Conservation (phyloP, 2,329 filamentous ascomycete genomes). For the Colletotrichum sp. region DNA sequence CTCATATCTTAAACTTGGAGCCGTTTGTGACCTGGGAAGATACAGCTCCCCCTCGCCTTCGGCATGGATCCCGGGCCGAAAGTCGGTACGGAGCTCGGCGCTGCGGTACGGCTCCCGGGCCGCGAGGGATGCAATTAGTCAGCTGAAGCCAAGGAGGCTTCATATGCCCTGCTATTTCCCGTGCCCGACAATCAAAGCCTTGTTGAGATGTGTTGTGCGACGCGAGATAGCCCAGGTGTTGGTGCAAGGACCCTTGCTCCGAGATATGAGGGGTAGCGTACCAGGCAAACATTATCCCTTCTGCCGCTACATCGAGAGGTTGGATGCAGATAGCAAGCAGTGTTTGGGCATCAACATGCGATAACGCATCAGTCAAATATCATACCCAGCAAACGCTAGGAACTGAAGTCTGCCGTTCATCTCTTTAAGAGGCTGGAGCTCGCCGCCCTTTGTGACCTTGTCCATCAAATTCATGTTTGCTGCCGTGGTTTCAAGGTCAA, state of each 20-base stretch:
- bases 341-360: neutral
- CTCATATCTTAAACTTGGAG: too few species aligned
- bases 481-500: neutral
- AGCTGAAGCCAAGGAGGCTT: neutral
- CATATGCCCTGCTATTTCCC: neutral
- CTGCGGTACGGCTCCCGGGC: neutral
- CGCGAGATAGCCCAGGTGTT: neutral
- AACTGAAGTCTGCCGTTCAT: rapidly evolving
- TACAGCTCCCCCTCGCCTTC: neutral
- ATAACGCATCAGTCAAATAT: neutral
- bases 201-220: neutral
- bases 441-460: neutral
- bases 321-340: neutral
- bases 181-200: neutral
- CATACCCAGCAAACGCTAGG: neutral
- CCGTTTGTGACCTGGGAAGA: too few species aligned
- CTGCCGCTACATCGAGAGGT: neutral
- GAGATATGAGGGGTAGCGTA: neutral
- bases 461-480: rapidly evolving
- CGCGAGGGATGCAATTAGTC: neutral
- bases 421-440: neutral
- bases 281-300: neutral
- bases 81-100: neutral
- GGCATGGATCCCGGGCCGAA: neutral
- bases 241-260: neutral